Conservation (phyloP, 2,329 filamentous ascomycete species). For the Diatrype stigma region DNA sequence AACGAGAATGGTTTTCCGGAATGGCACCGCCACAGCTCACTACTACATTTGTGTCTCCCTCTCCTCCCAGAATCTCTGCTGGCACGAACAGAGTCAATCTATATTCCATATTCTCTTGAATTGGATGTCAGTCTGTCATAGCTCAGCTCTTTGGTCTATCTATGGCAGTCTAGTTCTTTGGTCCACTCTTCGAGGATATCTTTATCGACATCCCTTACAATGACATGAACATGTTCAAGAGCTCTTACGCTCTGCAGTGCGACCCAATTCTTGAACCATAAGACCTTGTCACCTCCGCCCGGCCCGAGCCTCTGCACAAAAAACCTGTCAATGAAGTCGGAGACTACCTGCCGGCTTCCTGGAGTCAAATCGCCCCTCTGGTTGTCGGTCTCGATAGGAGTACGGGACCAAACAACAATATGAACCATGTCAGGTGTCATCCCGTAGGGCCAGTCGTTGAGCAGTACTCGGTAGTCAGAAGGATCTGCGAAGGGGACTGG, state of each 20-base stretch:
- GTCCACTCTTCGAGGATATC: constrained; percentile 53
- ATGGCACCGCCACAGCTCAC: too few species aligned
- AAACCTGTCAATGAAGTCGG: constrained; percentile 63
- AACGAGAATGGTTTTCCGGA: background rate
- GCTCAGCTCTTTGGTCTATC: constrained; percentile 17
- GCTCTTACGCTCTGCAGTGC: constrained; percentile 82
- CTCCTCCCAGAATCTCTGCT: background rate
- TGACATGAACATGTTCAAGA: constrained; percentile 85
- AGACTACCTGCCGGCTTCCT: constrained; percentile 59
- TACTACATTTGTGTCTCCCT: background rate
- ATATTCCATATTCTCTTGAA: background rate
- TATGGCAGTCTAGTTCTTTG: constrained; percentile 37
- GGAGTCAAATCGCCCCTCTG: constrained; percentile 68
- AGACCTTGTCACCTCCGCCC: constrained; percentile 46
- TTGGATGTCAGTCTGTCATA: background rate
- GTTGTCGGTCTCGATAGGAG: constrained; percentile 67
- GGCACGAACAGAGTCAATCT: too few species aligned
- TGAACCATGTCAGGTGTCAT: constrained; percentile 65
- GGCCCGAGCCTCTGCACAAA: constrained; percentile 59
- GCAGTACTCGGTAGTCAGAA: constrained; percentile 64
- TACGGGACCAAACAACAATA: constrained; percentile 89
- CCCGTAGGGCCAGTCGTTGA: constrained; percentile 95
- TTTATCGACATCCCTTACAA: constrained; percentile 52
- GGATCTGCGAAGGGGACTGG: constrained; percentile 47
- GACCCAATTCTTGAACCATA: constrained; percentile 97